phyloP scores from a whole-genome alignment of 2,329 filamentous ascomycete genomes.

The Calonectria pseudoturangicola region DNA sequence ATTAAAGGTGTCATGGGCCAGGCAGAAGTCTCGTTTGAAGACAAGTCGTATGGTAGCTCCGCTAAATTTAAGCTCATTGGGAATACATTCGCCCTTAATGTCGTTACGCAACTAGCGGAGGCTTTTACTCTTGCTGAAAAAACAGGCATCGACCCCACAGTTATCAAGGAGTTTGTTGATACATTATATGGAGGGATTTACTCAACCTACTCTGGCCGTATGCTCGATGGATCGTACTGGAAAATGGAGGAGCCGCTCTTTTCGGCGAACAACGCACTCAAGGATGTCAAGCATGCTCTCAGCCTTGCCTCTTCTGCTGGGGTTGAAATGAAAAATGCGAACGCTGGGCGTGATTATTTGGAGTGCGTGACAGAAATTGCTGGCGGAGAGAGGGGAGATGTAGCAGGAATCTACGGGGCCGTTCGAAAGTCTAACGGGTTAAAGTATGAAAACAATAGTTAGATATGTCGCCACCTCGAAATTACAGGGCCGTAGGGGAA shows the following conservation, averaged over 20 bases:
- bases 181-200: slow-evolving; percentile 8
- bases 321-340: not conserved
- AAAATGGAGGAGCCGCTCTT: slow-evolving; percentile 9
- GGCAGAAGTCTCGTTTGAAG: not conserved
- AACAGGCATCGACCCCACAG: not conserved
- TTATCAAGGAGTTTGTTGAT: slow-evolving; percentile 13
- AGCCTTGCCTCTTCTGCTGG: slow-evolving; percentile 5
- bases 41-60: not conserved
- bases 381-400: slow-evolving; percentile 5
- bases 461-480: not conserved
- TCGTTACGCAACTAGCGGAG: slow-evolving; percentile 1
- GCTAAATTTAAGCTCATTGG: slow-evolving; percentile 7
- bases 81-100: slow-evolving; percentile 5
- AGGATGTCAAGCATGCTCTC: slow-evolving; percentile 8
- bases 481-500: too few relatives aligned
- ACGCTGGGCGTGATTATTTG: not conserved
- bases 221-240: slow-evolving; percentile 18
- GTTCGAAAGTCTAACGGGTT: not conserved
- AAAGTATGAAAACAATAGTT: not conserved
- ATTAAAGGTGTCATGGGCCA: slow-evolving; percentile 21
- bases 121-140: slow-evolving; percentile 18
- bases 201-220: not conserved
- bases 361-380: not conserved
- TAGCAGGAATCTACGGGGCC: not conserved
- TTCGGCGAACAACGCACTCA: not conserved